Evolutionary conservation across 2,329 filamentous ascomycete genomes (phyloP).

Genomic region (Venturiaceae sp.): DNA sequence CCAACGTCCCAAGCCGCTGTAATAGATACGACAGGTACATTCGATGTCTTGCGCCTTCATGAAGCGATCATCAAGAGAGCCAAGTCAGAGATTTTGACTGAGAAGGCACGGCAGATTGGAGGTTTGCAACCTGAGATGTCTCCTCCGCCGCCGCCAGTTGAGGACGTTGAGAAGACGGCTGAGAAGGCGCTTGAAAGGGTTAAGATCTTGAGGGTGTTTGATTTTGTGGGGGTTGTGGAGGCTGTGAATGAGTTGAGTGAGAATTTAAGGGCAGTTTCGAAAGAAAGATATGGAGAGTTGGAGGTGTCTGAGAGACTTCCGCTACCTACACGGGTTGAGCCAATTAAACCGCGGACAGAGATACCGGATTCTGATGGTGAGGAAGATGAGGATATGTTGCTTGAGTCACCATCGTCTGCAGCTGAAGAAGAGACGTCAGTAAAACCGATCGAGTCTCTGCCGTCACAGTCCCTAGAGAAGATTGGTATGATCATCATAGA

Average conservation of each 20-base stretch:
- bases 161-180: slow-evolving; percentile 19
- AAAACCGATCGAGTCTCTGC: neutral
- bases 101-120: neutral
- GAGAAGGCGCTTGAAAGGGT: slow-evolving; percentile 31
- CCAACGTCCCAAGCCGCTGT: slow-evolving; percentile 25
- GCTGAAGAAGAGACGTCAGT: too few species aligned
- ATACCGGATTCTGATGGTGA: slow-evolving; percentile 22
- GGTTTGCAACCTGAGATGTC: slow-evolving; percentile 3
- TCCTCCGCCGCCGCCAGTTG: neutral
- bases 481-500: slow-evolving; percentile 27
- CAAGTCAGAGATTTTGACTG: neutral
- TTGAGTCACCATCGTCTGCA: slow-evolving; percentile 13
- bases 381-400: slow-evolving; percentile 18
- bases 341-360: slow-evolving; percentile 10
- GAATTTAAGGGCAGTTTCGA: slow-evolving; percentile 17
- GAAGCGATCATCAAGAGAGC: slow-evolving; percentile 17
- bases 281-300: neutral
- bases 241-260: slow-evolving; percentile 33
- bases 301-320: too few species aligned
- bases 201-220: slow-evolving; percentile 41
- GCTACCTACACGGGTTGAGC: too few species aligned
- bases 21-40: slow-evolving; percentile 35
- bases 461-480: neutral
- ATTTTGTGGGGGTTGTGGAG: slow-evolving; percentile 37
- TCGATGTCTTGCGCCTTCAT: slow-evolving; percentile 33